phyloP scores from a whole-genome alignment of 495 filamentous ascomycete genomes.

The Parachaetomium inaequale region DNA sequence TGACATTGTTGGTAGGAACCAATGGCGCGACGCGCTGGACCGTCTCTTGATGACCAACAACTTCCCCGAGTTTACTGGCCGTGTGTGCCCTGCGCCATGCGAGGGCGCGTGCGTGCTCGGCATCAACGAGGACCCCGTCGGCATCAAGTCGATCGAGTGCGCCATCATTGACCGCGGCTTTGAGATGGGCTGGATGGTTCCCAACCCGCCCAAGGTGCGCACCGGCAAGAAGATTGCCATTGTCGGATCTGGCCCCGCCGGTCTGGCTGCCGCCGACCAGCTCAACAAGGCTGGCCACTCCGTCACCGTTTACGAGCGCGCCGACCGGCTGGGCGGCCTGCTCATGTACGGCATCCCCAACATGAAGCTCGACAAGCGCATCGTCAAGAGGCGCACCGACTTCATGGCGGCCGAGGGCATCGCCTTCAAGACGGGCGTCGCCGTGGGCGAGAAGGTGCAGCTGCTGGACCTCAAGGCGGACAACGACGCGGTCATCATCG shows the following conservation, averaged over 20 bases:
- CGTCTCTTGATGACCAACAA: constrained; percentile 98
- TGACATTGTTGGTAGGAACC: constrained; percentile 37
- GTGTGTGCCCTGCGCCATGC: constrained; percentile 96
- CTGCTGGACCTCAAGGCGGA: constrained; percentile 70
- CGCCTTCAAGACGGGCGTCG: constrained; percentile 70
- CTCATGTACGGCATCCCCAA: constrained; percentile 99
- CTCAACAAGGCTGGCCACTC: constrained; percentile 89
- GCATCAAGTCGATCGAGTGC: constrained; percentile 99
- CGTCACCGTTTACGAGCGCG: constrained; percentile 94
- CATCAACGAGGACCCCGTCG: constrained; percentile 96
- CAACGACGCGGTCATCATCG: constrained; percentile 87
- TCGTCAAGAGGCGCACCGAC: constrained; percentile 93
- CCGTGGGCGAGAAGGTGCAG: constrained; percentile 76
- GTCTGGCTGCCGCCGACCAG: constrained; percentile 90
- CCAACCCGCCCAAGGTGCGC: constrained; percentile 70
- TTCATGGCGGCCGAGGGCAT: constrained; percentile 94
- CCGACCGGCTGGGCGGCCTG: constrained; percentile 88
- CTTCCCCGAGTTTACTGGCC: constrained; percentile 98
- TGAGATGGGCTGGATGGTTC: constrained; percentile 99
- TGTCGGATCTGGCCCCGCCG: constrained; percentile 91
- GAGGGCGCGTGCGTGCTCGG: constrained; percentile 97
- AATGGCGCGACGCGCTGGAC: constrained; percentile 95
- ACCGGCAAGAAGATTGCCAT: constrained; percentile 89
- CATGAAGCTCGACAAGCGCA: constrained; percentile 99
- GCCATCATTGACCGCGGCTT: constrained; percentile 99